Percentiles rank a stretch among this genome's conserved stretches.
phyloP scores from a whole-genome alignment of 2,329 filamentous ascomycete genomes.

The Fusarium udum region DNA sequence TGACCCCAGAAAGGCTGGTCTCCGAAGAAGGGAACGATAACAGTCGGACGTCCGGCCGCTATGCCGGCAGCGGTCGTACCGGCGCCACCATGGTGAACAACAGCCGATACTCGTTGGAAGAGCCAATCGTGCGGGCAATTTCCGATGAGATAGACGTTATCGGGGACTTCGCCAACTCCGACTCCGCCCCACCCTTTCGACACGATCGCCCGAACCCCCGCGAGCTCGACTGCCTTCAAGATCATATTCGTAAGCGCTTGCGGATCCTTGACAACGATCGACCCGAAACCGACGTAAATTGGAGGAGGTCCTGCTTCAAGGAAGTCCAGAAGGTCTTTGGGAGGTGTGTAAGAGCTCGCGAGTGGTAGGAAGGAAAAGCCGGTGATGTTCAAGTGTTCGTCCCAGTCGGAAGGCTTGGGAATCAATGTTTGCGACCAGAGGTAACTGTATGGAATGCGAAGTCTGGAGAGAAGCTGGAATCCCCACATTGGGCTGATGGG shows the following conservation, averaged over 20 bases:
- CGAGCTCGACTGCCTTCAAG: constrained; percentile 65
- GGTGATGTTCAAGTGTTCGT: constrained; percentile 65
- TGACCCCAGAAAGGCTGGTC: constrained; percentile 73
- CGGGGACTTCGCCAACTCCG: constrained; percentile 57
- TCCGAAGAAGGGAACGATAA: constrained; percentile 74
- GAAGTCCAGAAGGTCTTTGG: constrained; percentile 63
- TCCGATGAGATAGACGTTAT: constrained; percentile 68
- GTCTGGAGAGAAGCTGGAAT: constrained; percentile 68
- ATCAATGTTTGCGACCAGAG: constrained; percentile 75
- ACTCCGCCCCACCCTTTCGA: constrained; percentile 73
- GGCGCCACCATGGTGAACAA: constrained; percentile 72
- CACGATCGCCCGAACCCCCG: constrained; percentile 68
- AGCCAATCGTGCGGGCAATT: constrained; percentile 75
- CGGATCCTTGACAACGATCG: constrained; percentile 72
- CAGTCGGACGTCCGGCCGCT: constrained; percentile 67
- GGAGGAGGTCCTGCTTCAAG: constrained; percentile 66
- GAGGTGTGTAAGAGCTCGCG: constrained; percentile 62
- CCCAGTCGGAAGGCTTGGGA: constrained; percentile 73
- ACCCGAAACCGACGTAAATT: constrained; percentile 74
- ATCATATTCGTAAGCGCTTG: constrained; percentile 66
- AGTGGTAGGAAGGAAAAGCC: constrained; percentile 70
- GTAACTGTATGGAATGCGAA: constrained; percentile 74
- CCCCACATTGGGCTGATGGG: constrained; percentile 73
- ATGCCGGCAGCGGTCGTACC: constrained; percentile 72
- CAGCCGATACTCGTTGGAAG: constrained; percentile 66